phyloP scores from a whole-genome alignment of 768 basidiomycete species.

The Tremella fuciformis region DNA sequence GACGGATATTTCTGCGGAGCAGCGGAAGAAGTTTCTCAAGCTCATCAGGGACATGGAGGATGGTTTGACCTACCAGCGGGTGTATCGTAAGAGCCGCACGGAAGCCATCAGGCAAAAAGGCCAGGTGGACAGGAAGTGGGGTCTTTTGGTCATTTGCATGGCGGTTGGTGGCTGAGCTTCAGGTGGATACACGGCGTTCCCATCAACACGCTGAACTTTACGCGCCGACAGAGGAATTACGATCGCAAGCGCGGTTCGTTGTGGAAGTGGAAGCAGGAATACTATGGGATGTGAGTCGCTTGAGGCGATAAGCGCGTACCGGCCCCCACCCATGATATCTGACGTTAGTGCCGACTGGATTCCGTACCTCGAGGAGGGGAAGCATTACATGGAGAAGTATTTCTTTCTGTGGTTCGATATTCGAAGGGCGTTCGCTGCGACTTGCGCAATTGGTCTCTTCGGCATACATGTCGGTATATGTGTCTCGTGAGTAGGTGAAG shows the following conservation, averaged over 20 bases:
- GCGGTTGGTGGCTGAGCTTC: neutral
- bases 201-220: constrained; percentile 6
- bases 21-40: no score
- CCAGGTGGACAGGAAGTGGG: constrained; percentile 17
- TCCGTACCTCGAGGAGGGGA: neutral
- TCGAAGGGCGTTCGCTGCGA: constrained; percentile 13
- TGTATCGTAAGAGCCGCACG: constrained; percentile 18
- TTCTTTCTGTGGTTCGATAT: constrained; percentile 18
- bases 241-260: neutral
- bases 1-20: no score
- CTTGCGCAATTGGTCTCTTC: constrained; percentile 15
- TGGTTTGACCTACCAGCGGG: constrained; percentile 11
- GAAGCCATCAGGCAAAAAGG: constrained; percentile 5
- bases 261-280: no score
- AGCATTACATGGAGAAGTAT: constrained; percentile 2
- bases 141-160: neutral
- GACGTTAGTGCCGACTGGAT: no score
- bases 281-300: no score
- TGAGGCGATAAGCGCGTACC: no score
- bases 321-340: no score
- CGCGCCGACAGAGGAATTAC: constrained; percentile 6
- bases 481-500: constrained; percentile 24
- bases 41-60: no score
- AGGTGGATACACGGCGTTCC: constrained; percentile 23
- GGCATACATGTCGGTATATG: constrained; percentile 14